Conservation (phyloP, 2,329 filamentous ascomycete genomes). For the Ophiocordyceps camponoti-rufipedis region DNA sequence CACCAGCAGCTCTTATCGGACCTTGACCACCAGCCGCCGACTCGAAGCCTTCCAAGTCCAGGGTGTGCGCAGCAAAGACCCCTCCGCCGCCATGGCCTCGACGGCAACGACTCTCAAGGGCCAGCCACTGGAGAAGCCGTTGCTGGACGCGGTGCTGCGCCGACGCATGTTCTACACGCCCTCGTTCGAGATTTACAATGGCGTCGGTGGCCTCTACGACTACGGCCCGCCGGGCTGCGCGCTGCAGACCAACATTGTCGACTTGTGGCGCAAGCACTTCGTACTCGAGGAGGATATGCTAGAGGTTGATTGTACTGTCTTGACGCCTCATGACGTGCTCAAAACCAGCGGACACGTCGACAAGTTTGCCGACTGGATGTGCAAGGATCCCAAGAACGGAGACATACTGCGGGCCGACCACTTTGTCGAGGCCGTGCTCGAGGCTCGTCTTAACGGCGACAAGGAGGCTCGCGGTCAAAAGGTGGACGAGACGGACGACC, state of each 20-base stretch:
- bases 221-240: slow-evolving; percentile 81
- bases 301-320: slow-evolving; percentile 81
- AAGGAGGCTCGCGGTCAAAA: slow-evolving; percentile 80
- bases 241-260: slow-evolving; percentile 73
- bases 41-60: slow-evolving; percentile 12
- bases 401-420: slow-evolving; percentile 95
- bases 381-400: slow-evolving; percentile 93
- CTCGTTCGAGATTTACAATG: slow-evolving; percentile 88
- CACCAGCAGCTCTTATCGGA: slow-evolving; percentile 2
- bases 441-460: slow-evolving; percentile 71
- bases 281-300: slow-evolving; percentile 88
- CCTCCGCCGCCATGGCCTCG: slow-evolving; percentile 22
- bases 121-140: slow-evolving; percentile 67
- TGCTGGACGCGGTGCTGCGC: slow-evolving; percentile 70
- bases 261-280: slow-evolving; percentile 85
- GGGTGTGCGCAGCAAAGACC: slow-evolving; percentile 7
- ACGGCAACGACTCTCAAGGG: slow-evolving; percentile 65
- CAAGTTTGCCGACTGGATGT: slow-evolving; percentile 98
- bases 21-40: slow-evolving; percentile 12
- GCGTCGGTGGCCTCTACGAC: slow-evolving; percentile 78
- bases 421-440: slow-evolving; percentile 85
- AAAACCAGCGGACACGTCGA: slow-evolving; percentile 95
- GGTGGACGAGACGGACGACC: slow-evolving; percentile 49
- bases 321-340: slow-evolving; percentile 84
- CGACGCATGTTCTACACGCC: slow-evolving; percentile 90